Evolutionary conservation across 352 stramenopile genomes (phyloP), one percentile per base, ranked within the genome.

Genomic region (Globisporangium spinosum): DNA sequence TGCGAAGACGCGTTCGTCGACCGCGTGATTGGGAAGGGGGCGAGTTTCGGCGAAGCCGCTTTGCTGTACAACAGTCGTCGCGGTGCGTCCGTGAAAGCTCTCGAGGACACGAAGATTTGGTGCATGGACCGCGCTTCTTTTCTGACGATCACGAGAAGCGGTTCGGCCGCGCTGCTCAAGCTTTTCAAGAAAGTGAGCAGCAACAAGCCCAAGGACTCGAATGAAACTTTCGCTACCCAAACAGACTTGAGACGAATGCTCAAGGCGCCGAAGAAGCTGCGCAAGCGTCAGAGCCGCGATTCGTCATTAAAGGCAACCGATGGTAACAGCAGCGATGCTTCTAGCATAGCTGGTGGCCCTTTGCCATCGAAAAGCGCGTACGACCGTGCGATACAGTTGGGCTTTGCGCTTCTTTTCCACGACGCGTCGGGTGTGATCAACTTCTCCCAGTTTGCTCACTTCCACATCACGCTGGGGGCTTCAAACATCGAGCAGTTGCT

Each of bases 41-140:
- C 83, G 25, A 93, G 76, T 62, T 99, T 99, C 75, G 97, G 97
- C 9, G 97, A 99, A 83, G 91, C 98, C 13, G 96, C 97, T 20
- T 75, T 99, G 58, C 81, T 99, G 68, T 99, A 99, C 79, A 98
- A 98, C 70, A 98, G 90, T 62, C 94, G 97, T 38, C 80, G 97
- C 20, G 92, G 91, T 1, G 97, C 97, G 2, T 98, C 95, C 0
- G 94, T 98, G 32, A 83, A 78, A 25, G 89, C 87, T 1, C 66
- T 91, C 20, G 84, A 94, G 66, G 77, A 91, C 69, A 96, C 87
- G 47, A 97, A 97, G 64, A 80, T 98, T 10, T 99, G 96, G 95
- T 95, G 85, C 65, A 97, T 99, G 80, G 86, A 96, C 60, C 83
- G 86, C 34, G 84, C 86, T 34, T 86, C 80, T n/a, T 92, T 96